Conservation (phyloP, 768 basidiomycete genomes). For the Agrocybe pediades region DNA sequence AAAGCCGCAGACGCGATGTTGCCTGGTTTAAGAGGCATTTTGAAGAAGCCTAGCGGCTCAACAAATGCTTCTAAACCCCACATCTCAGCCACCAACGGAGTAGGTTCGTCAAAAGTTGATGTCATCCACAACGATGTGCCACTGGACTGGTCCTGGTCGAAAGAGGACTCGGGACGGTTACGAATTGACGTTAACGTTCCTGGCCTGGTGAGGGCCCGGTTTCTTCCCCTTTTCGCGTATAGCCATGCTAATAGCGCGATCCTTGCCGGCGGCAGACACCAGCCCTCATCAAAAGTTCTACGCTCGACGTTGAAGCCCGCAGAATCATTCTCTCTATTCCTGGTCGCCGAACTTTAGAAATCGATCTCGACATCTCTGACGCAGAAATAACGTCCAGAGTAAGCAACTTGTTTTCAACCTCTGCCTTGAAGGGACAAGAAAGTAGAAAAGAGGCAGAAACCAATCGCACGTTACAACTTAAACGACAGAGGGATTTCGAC, state of each 20-base stretch:
- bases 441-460: constrained; percentile 31
- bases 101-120: background rate
- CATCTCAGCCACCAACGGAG: background rate
- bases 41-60: constrained; percentile 35
- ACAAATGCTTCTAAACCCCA: constrained; percentile 2
- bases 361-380: constrained; percentile 59
- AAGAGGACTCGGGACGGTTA: constrained; percentile 39
- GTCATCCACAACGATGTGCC: constrained; percentile 19
- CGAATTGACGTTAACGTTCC: constrained; percentile 56
- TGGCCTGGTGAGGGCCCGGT: constrained; percentile 53
- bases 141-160: constrained; percentile 56
- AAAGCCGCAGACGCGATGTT: constrained; percentile 8
- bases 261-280: constrained; percentile 39
- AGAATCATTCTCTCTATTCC: constrained; percentile 58
- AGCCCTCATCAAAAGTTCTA: constrained; percentile 43
- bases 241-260: background rate
- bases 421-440: background rate
- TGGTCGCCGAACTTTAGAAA: constrained; percentile 48
- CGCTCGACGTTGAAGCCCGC: constrained; percentile 67
- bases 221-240: background rate
- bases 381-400: constrained; percentile 44
- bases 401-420: constrained; percentile 8
- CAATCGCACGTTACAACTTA: constrained; percentile 45
- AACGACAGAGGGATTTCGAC: constrained; percentile 58
- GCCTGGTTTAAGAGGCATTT: constrained; percentile 35